These are phyloP conservation scores for Brachypodium distachyon DNA, from an alignment of 202 grass and related monocot species.

Conservation along the genomic window DNA sequence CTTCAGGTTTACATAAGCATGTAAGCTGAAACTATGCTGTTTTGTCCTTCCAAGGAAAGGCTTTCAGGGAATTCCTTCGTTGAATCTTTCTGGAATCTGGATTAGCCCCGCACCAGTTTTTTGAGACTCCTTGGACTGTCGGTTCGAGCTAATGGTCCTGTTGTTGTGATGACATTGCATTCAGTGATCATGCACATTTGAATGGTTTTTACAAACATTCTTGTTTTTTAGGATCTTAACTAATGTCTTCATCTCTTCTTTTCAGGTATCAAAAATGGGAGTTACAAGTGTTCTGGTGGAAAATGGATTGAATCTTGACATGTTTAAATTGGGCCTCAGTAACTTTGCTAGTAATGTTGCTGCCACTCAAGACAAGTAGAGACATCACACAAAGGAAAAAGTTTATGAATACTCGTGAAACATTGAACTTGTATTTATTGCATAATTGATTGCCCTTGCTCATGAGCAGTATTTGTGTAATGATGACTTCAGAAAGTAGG, in stretches of 20 bases:
- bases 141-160: neutral
- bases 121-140: neutral
- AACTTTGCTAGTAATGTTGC: slow-evolving; percentile 46
- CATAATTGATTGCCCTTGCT: slow-evolving; percentile 13
- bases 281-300: slow-evolving; percentile 71
- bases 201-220: neutral
- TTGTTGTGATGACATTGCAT: neutral
- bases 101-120: neutral
- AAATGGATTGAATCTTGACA: slow-evolving; percentile 75
- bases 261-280: slow-evolving; percentile 87
- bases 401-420: neutral
- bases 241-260: slow-evolving; percentile 3
- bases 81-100: neutral
- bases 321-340: slow-evolving; percentile 72
- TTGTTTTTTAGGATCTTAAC: neutral
- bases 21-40: neutral
- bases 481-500: neutral
- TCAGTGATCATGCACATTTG: neutral
- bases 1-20: neutral
- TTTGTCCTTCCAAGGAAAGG: neutral
- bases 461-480: neutral
- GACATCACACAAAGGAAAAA: neutral
- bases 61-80: neutral
- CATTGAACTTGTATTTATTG: neutral
- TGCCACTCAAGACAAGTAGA: slow-evolving; percentile 18